Percentiles rank a stretch among this genome's conserved stretches.
Conservation (phyloP, 805 yeast species). For the Saccharomycopsis guyanensis region DNA sequence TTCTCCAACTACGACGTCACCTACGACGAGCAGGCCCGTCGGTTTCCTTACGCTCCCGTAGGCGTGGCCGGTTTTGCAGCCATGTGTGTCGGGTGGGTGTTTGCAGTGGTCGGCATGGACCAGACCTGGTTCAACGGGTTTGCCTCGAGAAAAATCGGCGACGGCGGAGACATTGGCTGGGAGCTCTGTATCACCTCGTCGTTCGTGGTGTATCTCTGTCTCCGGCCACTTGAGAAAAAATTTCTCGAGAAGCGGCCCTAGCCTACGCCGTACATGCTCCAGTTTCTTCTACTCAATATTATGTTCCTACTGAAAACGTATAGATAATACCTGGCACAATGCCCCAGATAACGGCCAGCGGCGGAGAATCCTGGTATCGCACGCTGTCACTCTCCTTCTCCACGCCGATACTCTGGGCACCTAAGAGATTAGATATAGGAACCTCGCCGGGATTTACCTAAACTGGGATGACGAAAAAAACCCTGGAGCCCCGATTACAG, state of each 20-base stretch:
- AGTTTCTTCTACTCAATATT: too few species aligned
- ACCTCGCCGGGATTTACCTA: too few species aligned
- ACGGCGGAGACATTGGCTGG: conserved; percentile 84
- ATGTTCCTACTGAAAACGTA: too few species aligned
- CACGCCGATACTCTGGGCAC: too few species aligned
- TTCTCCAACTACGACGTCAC: conserved; percentile 53
- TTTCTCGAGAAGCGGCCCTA: conserved; percentile 32
- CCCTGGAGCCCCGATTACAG: too few species aligned
- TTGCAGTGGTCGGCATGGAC: conserved; percentile 80
- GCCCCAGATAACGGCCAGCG: too few species aligned
- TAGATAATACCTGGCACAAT: too few species aligned
- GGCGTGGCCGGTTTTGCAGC: conserved; percentile 76
- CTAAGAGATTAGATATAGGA: too few species aligned
- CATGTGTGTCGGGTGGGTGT: conserved; percentile 75
- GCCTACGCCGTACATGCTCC: too few species aligned
- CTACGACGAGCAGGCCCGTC: conserved; percentile 43
- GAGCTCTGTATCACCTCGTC: conserved; percentile 67
- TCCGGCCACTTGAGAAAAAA: conserved; percentile 61
- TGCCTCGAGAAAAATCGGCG: conserved; percentile 53
- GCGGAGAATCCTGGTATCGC: too few species aligned
- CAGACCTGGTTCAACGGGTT: conserved; percentile 82
- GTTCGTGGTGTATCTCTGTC: conserved; percentile 48
- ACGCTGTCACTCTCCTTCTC: too few species aligned
- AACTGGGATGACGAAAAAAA: too few species aligned
- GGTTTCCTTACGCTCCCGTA: conserved; percentile 41